Conservation (phyloP, 176 grass and related monocot species). For the Bolboschoenus planiculmis region DNA sequence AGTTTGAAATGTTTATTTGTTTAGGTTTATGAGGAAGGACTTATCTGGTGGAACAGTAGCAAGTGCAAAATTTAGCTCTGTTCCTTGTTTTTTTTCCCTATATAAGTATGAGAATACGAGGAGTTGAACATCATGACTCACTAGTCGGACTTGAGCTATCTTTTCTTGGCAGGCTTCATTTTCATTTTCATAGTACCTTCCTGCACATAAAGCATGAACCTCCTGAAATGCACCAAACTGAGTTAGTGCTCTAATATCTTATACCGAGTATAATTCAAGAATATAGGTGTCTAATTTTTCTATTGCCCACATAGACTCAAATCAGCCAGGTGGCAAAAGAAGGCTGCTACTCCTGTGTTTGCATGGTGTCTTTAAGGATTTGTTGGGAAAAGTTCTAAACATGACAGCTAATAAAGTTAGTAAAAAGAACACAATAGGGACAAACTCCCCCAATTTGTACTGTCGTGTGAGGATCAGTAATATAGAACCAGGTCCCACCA, state of each 20-base stretch:
- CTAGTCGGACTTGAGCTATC: slow-evolving; percentile 46
- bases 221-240: slow-evolving; percentile 39
- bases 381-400: neutral
- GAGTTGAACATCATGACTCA: slow-evolving; percentile 25
- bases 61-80: neutral
- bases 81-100: neutral
- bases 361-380: neutral
- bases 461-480: neutral
- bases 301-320: neutral
- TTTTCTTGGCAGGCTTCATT: slow-evolving; percentile 36
- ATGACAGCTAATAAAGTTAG: neutral
- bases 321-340: neutral
- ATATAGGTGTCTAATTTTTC: neutral
- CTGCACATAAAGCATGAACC: slow-evolving; percentile 41
- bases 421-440: neutral
- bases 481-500: neutral
- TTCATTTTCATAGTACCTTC: slow-evolving; percentile 46
- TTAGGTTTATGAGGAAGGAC: neutral
- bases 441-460: neutral
- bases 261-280: too few relatives aligned
- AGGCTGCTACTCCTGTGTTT: neutral
- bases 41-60: neutral
- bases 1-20: neutral
- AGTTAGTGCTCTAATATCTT: neutral
- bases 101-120: neutral